These are phyloP conservation scores for Mycena latifolia DNA, from an alignment of 768 basidiomycete genomes.

Conservation along the genomic window DNA sequence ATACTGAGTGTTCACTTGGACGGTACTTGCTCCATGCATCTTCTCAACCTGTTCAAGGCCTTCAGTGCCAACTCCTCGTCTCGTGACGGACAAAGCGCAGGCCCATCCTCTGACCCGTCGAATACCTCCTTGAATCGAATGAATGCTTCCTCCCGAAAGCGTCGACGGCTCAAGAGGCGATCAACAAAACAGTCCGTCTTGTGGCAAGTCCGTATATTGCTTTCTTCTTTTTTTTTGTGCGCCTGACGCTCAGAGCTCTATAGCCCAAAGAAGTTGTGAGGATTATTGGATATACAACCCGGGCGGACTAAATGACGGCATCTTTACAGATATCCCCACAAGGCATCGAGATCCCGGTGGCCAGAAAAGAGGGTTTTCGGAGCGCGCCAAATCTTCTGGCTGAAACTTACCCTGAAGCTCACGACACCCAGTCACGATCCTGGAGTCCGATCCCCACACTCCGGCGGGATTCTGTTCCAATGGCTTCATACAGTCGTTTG, in stretches of 20 bases:
- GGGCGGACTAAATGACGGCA: no score
- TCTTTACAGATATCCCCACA: neutral
- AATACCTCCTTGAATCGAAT: neutral
- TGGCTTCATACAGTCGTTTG: neutral
- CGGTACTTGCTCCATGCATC: slow-evolving; percentile 35
- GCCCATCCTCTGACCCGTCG: slow-evolving; percentile 1
- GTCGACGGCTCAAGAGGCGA: slow-evolving; percentile 18
- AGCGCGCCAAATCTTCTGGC: slow-evolving; percentile 20
- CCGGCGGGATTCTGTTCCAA: neutral
- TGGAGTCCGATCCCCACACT: slow-evolving; percentile 29
- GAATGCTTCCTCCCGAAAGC: slow-evolving; percentile 13
- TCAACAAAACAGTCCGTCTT: neutral
- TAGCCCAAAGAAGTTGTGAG: slow-evolving; percentile 18
- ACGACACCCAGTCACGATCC: slow-evolving; percentile 7
- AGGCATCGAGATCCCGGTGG: slow-evolving; percentile 1
- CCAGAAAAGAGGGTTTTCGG: slow-evolving; percentile 10
- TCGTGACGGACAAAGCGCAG: slow-evolving; percentile 29
- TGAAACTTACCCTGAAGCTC: neutral
- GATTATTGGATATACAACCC: neutral
- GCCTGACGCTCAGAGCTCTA: neutral
- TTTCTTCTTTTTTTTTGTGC: neutral
- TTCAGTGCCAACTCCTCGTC: slow-evolving; percentile 35
- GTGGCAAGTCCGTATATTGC: slow-evolving; percentile 14
- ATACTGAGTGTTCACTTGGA: slow-evolving; percentile 9
- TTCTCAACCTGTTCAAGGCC: slow-evolving; percentile 41